Percentiles rank a stretch among this genome's conserved stretches.
These are phyloP conservation scores for Tylopilus sp. DNA, from an alignment of 1,284 basidiomycete species.

Conservation along the genomic window DNA sequence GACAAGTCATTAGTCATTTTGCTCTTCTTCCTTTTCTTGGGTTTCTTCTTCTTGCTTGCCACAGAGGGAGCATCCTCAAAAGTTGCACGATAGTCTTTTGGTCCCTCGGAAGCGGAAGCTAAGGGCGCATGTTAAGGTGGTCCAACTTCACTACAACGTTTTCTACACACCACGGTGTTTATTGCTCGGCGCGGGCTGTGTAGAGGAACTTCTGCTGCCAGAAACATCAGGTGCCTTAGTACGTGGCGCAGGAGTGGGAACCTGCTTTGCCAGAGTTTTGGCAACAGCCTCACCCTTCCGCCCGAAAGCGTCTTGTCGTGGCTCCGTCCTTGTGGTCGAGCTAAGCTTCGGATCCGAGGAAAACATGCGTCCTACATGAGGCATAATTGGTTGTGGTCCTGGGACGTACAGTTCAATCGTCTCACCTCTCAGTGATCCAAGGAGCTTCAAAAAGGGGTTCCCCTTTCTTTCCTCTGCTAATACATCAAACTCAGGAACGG, in stretches of 20 bases:
- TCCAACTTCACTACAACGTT: not conserved
- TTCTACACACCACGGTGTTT: constrained; percentile 17
- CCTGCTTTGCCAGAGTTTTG: constrained; percentile 13
- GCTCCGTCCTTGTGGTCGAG: constrained; percentile 36
- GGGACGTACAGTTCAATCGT: not conserved
- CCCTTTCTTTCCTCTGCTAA: constrained; percentile 51
- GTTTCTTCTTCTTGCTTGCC: constrained; percentile 58
- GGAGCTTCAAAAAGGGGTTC: constrained; percentile 70
- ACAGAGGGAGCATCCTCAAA: constrained; percentile 39
- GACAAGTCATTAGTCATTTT: constrained; percentile 37
- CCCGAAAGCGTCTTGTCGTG: constrained; percentile 22
- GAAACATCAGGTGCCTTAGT: constrained; percentile 8
- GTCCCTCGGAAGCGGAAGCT: constrained; percentile 17
- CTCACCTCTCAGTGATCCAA: constrained; percentile 66
- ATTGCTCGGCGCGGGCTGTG: constrained; percentile 10
- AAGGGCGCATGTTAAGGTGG: not conserved
- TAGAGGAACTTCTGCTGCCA: constrained; percentile 5
- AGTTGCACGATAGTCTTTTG: constrained; percentile 45
- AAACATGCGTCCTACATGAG: constrained; percentile 62
- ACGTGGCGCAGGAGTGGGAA: constrained; percentile 5
- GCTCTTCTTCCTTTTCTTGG: constrained; percentile 75
- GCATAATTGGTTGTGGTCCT: constrained; percentile 1
- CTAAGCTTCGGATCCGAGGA: constrained; percentile 56
- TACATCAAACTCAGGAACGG: constrained; percentile 41
- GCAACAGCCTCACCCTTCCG: constrained; percentile 9